Conservation (phyloP, 768 basidiomycete species). For the Dioszegia aurantiaca region DNA sequence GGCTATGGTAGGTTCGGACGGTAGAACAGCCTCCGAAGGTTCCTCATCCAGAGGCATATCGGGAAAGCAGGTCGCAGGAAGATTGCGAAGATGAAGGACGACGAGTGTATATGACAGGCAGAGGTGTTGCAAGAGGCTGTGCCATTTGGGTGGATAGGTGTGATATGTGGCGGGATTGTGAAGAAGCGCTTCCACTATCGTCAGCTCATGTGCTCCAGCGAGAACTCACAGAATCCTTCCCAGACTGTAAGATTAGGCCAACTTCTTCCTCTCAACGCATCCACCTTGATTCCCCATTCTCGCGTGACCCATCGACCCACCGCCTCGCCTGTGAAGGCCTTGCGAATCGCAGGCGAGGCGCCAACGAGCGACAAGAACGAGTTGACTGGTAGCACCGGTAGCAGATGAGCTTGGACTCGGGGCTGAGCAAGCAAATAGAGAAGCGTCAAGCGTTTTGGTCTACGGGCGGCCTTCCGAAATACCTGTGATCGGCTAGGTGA, state of each 20-base stretch:
- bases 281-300: constrained; percentile 44
- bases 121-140: constrained; percentile 46
- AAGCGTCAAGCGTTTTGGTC: constrained; percentile 13
- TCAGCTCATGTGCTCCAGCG: constrained; percentile 7
- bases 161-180: constrained; percentile 44
- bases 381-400: constrained; percentile 43
- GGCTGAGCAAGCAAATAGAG: constrained; percentile 25
- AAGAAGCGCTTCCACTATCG: constrained; percentile 49
- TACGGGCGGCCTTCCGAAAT: constrained; percentile 6
- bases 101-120: constrained; percentile 48
- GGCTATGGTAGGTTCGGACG: constrained; percentile 24
- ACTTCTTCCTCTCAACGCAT: constrained; percentile 27
- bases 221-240: constrained; percentile 50
- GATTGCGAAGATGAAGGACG: constrained; percentile 44
- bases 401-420: constrained; percentile 29
- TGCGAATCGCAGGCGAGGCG: constrained; percentile 30
- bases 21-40: constrained; percentile 11
- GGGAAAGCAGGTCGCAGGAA: constrained; percentile 41
- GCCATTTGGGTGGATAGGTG: constrained; percentile 46
- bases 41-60: constrained; percentile 48
- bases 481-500: constrained; percentile 13
- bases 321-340: constrained; percentile 44
- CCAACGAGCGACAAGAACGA: constrained; percentile 44
- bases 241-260: constrained; percentile 52
- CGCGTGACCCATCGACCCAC: constrained; percentile 46